These are phyloP conservation scores for Sclerotinia minor DNA, from an alignment of 2,329 filamentous ascomycete species.

Conservation along the genomic window DNA sequence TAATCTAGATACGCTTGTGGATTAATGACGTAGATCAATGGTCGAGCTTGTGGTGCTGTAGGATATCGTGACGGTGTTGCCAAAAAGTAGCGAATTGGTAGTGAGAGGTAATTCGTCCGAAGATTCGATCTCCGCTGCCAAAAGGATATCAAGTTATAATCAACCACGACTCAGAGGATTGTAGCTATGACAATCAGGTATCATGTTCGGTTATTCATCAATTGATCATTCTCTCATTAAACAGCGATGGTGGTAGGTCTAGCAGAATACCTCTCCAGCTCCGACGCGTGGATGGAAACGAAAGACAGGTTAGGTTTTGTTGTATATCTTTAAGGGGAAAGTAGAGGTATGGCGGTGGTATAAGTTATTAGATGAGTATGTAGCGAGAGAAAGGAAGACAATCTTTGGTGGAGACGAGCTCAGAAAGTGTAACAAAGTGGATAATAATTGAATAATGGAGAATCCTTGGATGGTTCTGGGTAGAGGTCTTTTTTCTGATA, in stretches of 20 bases:
- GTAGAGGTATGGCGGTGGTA: background rate
- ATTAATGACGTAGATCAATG: conserved; percentile 1
- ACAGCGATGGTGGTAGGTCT: background rate
- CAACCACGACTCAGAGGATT: conserved; percentile 20
- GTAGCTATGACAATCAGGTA: conserved; percentile 5
- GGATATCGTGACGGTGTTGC: conserved; percentile 1
- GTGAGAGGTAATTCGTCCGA: background rate
- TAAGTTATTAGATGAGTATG: background rate
- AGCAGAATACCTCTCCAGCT: background rate
- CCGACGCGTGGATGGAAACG: background rate
- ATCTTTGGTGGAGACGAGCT: conserved; percentile 8
- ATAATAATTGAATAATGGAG: conserved; percentile 13
- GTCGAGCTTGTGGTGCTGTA: background rate
- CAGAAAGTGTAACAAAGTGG: conserved; percentile 10
- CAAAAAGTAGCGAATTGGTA: conserved; percentile 1
- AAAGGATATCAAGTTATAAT: background rate
- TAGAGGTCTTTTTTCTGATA: conserved; percentile 9
- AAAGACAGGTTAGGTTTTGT: background rate
- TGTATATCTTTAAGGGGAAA: background rate
- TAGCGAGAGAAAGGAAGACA: background rate
- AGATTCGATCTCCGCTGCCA: background rate
- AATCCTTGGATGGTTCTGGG: conserved; percentile 13
- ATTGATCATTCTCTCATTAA: conserved; percentile 7
- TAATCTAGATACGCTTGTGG: background rate
- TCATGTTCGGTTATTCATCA: conserved; percentile 19